Conservation (phyloP, 305 asterid species). For the Fraxinus sp. region DNA sequence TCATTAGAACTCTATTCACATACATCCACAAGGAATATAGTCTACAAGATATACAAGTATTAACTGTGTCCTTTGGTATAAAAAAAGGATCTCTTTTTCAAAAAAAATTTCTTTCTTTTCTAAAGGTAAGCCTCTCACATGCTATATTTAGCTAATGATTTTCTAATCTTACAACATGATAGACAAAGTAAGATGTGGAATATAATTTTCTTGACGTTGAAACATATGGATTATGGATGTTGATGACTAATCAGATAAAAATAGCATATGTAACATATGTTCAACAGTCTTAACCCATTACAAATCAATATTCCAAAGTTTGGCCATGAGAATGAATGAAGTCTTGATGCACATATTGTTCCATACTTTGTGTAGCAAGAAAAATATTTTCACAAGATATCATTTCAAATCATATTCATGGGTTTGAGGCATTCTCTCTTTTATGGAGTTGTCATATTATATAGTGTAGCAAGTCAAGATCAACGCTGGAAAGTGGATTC, state of each 20-base stretch:
- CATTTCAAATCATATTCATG: background rate
- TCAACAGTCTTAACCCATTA: background rate
- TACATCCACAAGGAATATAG: background rate
- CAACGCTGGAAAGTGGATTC: background rate
- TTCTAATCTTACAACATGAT: background rate
- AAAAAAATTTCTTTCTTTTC: background rate
- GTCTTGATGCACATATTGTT: background rate
- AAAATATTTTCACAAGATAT: background rate
- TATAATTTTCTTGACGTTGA: background rate
- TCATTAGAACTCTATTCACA: constrained; percentile 15
- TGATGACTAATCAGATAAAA: background rate
- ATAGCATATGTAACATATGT: background rate
- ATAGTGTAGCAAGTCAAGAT: background rate
- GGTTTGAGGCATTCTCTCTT: background rate
- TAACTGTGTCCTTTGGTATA: background rate
- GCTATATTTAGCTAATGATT: background rate
- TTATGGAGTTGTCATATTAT: background rate
- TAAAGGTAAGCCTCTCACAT: background rate
- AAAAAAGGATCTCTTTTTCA: background rate
- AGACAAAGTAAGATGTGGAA: background rate
- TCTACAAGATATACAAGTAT: background rate
- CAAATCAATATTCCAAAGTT: background rate
- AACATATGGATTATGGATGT: background rate
- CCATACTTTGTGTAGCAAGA: background rate
- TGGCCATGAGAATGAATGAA: constrained; percentile 1